Conservation (phyloP, 2,329 filamentous ascomycete genomes). For the Fusarium citri region DNA sequence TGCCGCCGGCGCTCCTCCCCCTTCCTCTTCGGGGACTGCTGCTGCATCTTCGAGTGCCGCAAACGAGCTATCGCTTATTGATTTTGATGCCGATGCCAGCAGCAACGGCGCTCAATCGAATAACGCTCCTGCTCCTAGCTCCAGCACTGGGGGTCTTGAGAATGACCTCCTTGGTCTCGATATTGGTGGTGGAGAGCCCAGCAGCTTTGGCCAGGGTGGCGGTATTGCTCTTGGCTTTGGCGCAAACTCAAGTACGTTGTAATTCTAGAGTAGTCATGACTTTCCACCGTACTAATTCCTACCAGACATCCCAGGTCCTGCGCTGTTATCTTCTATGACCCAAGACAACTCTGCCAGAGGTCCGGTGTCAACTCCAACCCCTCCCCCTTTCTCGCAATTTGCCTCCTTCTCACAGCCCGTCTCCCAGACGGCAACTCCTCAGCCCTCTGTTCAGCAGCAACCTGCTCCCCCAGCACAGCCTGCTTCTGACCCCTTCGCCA, state of each 20-base stretch:
- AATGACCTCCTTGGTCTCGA: conserved; percentile 92
- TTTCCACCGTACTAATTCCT: conserved; percentile 28
- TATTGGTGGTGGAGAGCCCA: conserved; percentile 73
- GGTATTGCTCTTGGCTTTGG: conserved; percentile 86
- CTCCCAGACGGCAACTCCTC: conserved; percentile 66
- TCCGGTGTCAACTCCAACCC: conserved; percentile 55
- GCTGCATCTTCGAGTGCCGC: conserved; percentile 55
- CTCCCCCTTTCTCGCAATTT: conserved; percentile 65
- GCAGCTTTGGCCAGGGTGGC: conserved; percentile 77
- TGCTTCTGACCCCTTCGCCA: conserved; percentile 64
- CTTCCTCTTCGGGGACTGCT: conserved; percentile 71
- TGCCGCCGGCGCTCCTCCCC: conserved; percentile 76
- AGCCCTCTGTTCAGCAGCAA: conserved; percentile 61
- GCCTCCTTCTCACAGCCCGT: conserved; percentile 65
- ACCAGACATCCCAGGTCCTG: conserved; percentile 72
- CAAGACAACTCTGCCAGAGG: conserved; percentile 69
- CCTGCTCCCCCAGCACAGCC: conserved; percentile 59
- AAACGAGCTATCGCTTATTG: conserved; percentile 90
- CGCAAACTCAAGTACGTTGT: conserved; percentile 71
- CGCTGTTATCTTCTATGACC: conserved; percentile 72
- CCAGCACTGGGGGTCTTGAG: conserved; percentile 76
- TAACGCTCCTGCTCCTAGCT: conserved; percentile 43
- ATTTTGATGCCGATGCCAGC: conserved; percentile 77
- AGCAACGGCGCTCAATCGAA: conserved; percentile 54
- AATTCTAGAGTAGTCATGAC: too few species aligned